Evolutionary conservation across 164 flowering plant species (phyloP).

Genomic region (Vitis rotundifolia): DNA sequence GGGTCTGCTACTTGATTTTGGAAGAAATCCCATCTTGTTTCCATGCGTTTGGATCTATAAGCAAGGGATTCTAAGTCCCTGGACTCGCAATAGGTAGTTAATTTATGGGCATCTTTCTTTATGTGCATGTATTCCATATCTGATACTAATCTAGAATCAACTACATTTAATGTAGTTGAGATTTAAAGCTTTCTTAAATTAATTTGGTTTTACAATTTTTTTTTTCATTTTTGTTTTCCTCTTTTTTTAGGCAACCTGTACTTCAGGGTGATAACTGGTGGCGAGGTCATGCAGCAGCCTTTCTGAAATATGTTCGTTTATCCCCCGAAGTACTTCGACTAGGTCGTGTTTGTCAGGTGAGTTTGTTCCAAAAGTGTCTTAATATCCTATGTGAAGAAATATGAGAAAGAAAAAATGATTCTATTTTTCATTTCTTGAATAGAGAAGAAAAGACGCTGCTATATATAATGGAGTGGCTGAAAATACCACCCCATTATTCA

Average conservation of each 20-base stretch:
- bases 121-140: no score
- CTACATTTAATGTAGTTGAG: no score
- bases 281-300: conserved; percentile 95
- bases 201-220: not conserved
- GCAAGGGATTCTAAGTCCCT: conserved; percentile 78
- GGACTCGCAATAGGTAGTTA: conserved; percentile 70
- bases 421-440: not conserved
- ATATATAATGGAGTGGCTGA: no score
- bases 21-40: conserved; percentile 74
- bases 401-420: no score
- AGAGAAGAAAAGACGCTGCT: no score
- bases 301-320: conserved; percentile 55
- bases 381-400: not conserved
- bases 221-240: not conserved
- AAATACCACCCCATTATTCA: no score
- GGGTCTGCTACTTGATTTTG: conserved; percentile 91
- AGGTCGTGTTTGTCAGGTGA: conserved; percentile 82
- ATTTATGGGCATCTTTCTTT: not conserved
- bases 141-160: no score
- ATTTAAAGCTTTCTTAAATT: not conserved
- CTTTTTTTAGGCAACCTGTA: conserved; percentile 53
- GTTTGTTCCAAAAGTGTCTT: not conserved
- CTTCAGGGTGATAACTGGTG: conserved; percentile 95
- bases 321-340: conserved; percentile 60
- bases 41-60: conserved; percentile 85